Base-by-base conservation (phyloP, 164 flowering plant genomes). In the Aristolochia contorta region DNA sequence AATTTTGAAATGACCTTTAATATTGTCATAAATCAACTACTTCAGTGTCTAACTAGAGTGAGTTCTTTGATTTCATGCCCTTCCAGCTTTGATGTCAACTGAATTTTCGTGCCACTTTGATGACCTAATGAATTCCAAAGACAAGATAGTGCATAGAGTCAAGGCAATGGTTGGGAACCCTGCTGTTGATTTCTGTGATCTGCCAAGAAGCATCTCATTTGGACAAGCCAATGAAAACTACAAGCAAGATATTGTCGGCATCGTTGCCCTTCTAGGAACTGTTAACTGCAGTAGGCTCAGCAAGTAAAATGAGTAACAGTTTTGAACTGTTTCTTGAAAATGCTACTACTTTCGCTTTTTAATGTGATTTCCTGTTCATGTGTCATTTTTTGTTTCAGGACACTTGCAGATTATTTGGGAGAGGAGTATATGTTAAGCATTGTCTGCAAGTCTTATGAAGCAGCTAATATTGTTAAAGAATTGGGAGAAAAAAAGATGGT, bases 221-320 rank as follows among this genome's bases (percentile, higher is more conserved):
- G 46, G 54, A 61, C 69, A 60, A 25, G 55, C 68, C 13, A 22
- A 63, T n/a, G 19, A 54, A 21, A 30, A 49, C 37, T 67, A 69
- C 25, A 55, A 67, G 70, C 60, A 63, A 33, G 82, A 77, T 63
- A 60, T 82, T 23, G 45, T 86, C 41, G 92, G 92, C 18, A n/a
- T 80, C n/a, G 96, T 89, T 59, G 84, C 84, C 4, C 80, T 83
- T 58, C 79, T 89, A 59, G 96, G 84, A 57, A 68, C 80, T 18
- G 85, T 77, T 62, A 52, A 45, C 21, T 58, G 19, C 37, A 20
- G 30, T 30, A 33, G 49, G 25, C 47, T 67, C 54, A 61, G 71
- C 54, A 64, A 72, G 73, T 68, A 62, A n/a, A 74, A 18, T 27
- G 30, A 27, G 30, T 27, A 27, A 27, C 30, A 27, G 30, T 2